A percentile compares a stretch with the other conserved stretches of the same genome.
These are phyloP conservation scores for Ascobolus immersus DNA, from an alignment of 495 filamentous ascomycete genomes.

Conservation along the genomic window DNA sequence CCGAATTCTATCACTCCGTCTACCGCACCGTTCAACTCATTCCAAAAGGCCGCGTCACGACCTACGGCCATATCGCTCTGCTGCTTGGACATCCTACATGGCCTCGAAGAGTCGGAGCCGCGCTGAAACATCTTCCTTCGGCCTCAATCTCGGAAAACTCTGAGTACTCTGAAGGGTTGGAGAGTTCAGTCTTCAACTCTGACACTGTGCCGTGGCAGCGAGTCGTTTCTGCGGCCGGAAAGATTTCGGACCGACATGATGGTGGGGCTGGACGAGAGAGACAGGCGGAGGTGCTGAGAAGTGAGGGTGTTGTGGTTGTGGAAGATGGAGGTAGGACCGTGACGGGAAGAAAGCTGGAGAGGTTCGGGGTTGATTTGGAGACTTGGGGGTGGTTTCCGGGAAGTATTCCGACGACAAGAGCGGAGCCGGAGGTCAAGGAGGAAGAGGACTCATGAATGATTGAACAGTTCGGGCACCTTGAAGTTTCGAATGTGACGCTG, in stretches of 20 bases:
- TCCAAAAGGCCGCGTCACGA: constrained; percentile 57
- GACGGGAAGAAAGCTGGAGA: constrained; percentile 35
- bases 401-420: constrained; percentile 26
- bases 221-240: constrained; percentile 64
- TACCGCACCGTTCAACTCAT: constrained; percentile 20
- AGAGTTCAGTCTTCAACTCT: constrained; percentile 28
- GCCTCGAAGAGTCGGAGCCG: constrained; percentile 57
- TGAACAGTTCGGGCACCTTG: too few species aligned
- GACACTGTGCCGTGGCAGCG: constrained; percentile 82
- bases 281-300: constrained; percentile 39
- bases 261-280: constrained; percentile 36
- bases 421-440: constrained; percentile 14
- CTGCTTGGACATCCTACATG: constrained; percentile 62
- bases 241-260: constrained; percentile 59
- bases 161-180: constrained; percentile 11
- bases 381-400: constrained; percentile 57
- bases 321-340: constrained; percentile 21
- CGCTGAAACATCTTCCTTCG: constrained; percentile 56
- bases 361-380: constrained; percentile 39
- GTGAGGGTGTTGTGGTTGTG: constrained; percentile 34
- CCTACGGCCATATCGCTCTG: constrained; percentile 66
- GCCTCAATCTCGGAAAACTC: constrained; percentile 16
- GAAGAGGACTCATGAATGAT: background rate
- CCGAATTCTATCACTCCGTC: background rate
- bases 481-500: too few species aligned